These are phyloP conservation scores for Coemansia aciculifera DNA, from an alignment of 192 early-diverging fungal genomes.

Conservation along the genomic window DNA sequence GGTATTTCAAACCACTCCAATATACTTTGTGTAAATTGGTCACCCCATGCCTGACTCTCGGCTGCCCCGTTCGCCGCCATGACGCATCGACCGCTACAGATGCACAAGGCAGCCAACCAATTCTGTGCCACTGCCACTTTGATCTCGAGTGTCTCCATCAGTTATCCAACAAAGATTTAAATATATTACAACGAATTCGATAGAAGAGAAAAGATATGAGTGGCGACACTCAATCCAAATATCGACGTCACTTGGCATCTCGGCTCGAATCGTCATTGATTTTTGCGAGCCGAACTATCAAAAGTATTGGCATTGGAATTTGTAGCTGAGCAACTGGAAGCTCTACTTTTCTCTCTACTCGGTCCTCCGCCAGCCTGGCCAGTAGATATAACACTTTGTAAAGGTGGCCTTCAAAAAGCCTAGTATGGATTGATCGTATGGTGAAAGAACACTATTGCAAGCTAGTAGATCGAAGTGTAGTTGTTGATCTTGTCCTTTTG, in stretches of 20 bases:
- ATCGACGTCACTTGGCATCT: neutral
- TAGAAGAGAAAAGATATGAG: neutral
- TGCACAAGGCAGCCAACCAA: conserved; percentile 45
- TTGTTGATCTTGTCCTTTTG: conserved; percentile 94
- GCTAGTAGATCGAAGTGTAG: conserved; percentile 89
- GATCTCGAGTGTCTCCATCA: conserved; percentile 34
- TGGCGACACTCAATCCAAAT: neutral
- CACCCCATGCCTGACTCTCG: conserved; percentile 26
- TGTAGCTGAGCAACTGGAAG: no score
- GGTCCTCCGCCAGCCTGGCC: conserved; percentile 15
- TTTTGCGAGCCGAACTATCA: neutral
- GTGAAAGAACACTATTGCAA: neutral
- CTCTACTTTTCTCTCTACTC: neutral
- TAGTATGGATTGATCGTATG: neutral
- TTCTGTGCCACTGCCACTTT: conserved; percentile 20
- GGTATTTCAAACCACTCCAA: conserved; percentile 35
- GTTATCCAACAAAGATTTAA: neutral
- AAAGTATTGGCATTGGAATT: no score
- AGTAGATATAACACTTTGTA: conserved; percentile 3
- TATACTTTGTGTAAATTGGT: conserved; percentile 33
- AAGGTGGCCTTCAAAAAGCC: neutral
- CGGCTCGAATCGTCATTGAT: neutral
- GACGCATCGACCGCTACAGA: conserved; percentile 44
- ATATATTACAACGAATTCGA: neutral
- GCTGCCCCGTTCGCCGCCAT: conserved; percentile 23